Evolutionary conservation across 2,329 filamentous ascomycete species (phyloP), one percentile per base, ranked within the genome.

Genomic region (Trichoderma sp.): DNA sequence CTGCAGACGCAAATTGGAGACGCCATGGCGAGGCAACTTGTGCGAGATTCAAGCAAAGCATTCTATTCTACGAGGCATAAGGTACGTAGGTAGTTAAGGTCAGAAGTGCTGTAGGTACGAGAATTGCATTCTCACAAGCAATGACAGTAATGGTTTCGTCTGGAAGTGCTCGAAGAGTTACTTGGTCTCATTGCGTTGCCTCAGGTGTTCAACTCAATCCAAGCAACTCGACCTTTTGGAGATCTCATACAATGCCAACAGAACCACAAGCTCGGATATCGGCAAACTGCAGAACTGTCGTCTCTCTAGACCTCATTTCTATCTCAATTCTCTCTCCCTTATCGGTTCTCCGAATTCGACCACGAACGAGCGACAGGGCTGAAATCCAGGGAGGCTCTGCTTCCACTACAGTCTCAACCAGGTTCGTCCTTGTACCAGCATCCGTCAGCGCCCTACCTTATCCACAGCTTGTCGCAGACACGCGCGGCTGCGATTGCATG

Each of bases 321-420:
- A 19, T 14, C 30, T 15, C n/a, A 30, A 14, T 55, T 55, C 15
- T 26, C 15, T 48, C 15, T n/a, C 12, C 9, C 12, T n/a, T 21
- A 7, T 48, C 10, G 26, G 7, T 17, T 21, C n/a, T 26, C 30
- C 5, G 5, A 30, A 34, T 43, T 19, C 24, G 7, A 21, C 44
- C 12, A 15, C 17, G 19, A 3, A 10, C n/a, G 9, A 43, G 26
- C 7, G 21, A 45, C 21, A 30, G 28, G 19, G 39, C 39, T 45
- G 24, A 30, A 47, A 62, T 12, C 47, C 26, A 30, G 50, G 48
- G 48, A 34, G 30, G 7, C 17, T 57, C 39, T 17, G 41, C 6
- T 30, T 45, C 59, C 59, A 24, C 2, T 24, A 24, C 3, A 41
- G 59, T 63, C 55, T 63, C 50, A 47, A 10, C 34, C 30, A 30